Conservation (phyloP, 228 moss, liverwort and hornwort species). For the Sphagnum fallax region DNA sequence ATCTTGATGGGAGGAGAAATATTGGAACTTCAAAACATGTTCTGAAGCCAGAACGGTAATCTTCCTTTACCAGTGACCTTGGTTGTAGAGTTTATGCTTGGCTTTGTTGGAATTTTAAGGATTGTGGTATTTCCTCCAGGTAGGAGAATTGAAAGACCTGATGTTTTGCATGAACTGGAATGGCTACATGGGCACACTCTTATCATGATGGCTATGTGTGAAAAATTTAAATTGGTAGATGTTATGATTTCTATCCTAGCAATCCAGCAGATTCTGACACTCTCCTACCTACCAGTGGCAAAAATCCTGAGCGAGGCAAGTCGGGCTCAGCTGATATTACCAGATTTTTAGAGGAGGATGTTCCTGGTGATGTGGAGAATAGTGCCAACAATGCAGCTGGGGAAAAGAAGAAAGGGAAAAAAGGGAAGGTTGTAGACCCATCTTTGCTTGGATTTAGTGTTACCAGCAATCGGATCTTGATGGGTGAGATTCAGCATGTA, state of each 20-base stretch:
- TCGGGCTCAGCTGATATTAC: constrained; percentile 33
- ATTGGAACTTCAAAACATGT: constrained; percentile 43
- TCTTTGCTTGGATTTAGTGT: constrained; percentile 91
- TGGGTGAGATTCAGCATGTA: constrained; percentile 97
- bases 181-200: no score
- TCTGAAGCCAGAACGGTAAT: constrained; percentile 74
- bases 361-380: constrained; percentile 25
- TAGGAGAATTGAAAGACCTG: no score
- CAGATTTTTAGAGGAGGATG: constrained; percentile 36
- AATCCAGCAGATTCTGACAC: no score
- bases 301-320: constrained; percentile 33
- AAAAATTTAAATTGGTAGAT: no score
- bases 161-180: no score
- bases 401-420: constrained; percentile 94
- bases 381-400: constrained; percentile 15
- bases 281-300: constrained; percentile 21
- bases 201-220: no score
- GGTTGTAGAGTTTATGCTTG: no score
- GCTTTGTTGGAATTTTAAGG: no score
- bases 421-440: constrained; percentile 94
- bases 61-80: not conserved
- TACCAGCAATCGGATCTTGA: constrained; percentile 98
- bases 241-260: no score
- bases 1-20: constrained; percentile 69
- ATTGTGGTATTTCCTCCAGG: no score